Evolutionary conservation across 2,329 filamentous ascomycete genomes (phyloP).

Genomic region (Epichloe festucae): DNA sequence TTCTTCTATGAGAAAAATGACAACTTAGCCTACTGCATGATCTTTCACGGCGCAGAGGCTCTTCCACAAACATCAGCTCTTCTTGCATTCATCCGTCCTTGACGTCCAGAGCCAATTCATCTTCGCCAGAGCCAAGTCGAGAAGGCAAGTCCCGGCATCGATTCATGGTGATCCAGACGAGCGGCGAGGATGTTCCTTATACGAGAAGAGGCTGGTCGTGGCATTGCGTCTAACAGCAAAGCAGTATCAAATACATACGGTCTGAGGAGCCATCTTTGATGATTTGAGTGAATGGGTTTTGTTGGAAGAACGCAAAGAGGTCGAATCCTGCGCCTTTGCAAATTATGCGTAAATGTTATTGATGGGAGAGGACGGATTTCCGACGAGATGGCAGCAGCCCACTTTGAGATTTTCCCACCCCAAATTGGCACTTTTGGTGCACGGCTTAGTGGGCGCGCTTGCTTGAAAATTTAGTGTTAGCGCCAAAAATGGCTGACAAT

Average conservation of each 20-base stretch:
- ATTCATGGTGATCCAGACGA: neutral
- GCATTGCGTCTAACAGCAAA: constrained; percentile 67
- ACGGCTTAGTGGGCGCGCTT: neutral
- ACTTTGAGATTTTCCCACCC: neutral
- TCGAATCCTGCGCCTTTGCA: constrained; percentile 68
- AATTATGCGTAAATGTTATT: constrained; percentile 6
- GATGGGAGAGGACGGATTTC: neutral
- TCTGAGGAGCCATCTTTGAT: constrained; percentile 68
- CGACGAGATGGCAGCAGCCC: neutral
- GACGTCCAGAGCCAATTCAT: neutral
- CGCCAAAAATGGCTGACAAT: constrained; percentile 13
- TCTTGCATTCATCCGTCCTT: neutral
- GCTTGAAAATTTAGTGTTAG: constrained; percentile 16
- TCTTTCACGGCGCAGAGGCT: constrained; percentile 8
- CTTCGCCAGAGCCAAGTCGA: neutral
- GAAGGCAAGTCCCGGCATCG: neutral
- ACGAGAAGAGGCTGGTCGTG: neutral
- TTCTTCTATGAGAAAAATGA: constrained; percentile 42
- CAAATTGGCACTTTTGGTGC: neutral
- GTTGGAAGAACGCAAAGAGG: constrained; percentile 40
- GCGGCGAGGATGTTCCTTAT: neutral
- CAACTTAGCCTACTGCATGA: constrained; percentile 93
- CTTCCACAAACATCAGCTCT: neutral
- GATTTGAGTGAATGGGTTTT: constrained; percentile 14
- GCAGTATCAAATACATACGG: constrained; percentile 77